Percentiles rank a stretch among this genome's conserved stretches.
These are phyloP conservation scores for Torrubiella hemipterigena DNA, from an alignment of 2,329 filamentous ascomycete genomes.

Conservation along the genomic window DNA sequence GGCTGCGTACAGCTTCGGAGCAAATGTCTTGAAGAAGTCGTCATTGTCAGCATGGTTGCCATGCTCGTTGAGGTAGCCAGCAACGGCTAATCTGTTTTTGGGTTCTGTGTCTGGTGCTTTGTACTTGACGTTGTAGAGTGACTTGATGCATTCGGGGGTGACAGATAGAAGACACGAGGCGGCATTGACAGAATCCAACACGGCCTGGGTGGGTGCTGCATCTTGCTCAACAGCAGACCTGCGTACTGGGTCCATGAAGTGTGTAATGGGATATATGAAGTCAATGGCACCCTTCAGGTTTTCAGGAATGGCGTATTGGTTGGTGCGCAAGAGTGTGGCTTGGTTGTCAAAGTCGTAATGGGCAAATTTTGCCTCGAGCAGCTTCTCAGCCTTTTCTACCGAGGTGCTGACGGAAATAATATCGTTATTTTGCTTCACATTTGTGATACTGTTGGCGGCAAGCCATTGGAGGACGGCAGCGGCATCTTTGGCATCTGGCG, in stretches of 20 bases:
- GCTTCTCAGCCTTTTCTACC: conserved; percentile 14
- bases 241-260: conserved; percentile 20
- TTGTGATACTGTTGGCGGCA: conserved; percentile 13
- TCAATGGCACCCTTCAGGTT: conserved; percentile 17
- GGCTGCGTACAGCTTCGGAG: conserved; percentile 11
- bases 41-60: conserved; percentile 21
- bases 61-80: conserved; percentile 28
- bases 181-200: too few relatives aligned
- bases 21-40: conserved; percentile 17
- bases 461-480: conserved; percentile 22
- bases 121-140: conserved; percentile 25
- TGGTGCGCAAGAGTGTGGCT: conserved; percentile 18
- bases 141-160: conserved; percentile 19
- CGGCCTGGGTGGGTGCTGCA: background rate
- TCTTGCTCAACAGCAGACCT: conserved; percentile 1
- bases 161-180: too few relatives aligned
- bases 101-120: conserved; percentile 9
- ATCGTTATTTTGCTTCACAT: conserved; percentile 13
- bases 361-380: conserved; percentile 18
- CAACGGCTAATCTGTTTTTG: conserved; percentile 21
- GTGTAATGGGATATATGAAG: conserved; percentile 25
- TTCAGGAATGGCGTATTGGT: conserved; percentile 21
- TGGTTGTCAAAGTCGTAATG: conserved; percentile 19
- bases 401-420: conserved; percentile 21
- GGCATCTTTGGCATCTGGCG: conserved; percentile 3